These are phyloP conservation scores for Eucalyptus caleyi DNA, from an alignment of 345 rosid genomes.

Conservation along the genomic window DNA sequence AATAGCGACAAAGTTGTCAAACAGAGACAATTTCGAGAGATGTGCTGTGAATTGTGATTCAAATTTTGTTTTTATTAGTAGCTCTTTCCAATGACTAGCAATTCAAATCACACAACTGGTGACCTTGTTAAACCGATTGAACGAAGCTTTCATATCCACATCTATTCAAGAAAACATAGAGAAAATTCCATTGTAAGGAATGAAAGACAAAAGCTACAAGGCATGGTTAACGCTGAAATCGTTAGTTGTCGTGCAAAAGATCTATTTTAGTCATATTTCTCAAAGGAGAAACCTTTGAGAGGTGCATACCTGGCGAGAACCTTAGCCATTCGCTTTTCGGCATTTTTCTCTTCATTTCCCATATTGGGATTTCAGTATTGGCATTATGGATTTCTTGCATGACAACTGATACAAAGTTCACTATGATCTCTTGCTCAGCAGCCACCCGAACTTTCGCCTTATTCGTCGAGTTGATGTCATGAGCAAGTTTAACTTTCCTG, in stretches of 20 bases:
- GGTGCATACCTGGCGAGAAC: neutral
- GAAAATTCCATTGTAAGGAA: neutral
- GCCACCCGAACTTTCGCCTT: neutral
- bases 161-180: neutral
- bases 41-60: neutral
- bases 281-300: neutral
- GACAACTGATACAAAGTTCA: neutral
- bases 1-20: neutral
- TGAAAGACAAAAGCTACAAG: neutral
- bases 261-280: neutral
- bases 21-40: neutral
- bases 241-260: neutral
- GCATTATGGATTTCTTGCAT: neutral
- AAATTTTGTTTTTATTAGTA: neutral
- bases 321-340: neutral
- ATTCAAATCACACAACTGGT: neutral
- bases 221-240: neutral
- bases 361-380: neutral
- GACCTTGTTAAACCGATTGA: neutral
- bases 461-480: neutral
- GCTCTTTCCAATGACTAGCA: neutral
- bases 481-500: neutral
- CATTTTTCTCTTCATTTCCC: neutral
- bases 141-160: neutral
- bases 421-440: neutral